phyloP scores from a whole-genome alignment of 805 yeast species.

The Pichia occidentalis region DNA sequence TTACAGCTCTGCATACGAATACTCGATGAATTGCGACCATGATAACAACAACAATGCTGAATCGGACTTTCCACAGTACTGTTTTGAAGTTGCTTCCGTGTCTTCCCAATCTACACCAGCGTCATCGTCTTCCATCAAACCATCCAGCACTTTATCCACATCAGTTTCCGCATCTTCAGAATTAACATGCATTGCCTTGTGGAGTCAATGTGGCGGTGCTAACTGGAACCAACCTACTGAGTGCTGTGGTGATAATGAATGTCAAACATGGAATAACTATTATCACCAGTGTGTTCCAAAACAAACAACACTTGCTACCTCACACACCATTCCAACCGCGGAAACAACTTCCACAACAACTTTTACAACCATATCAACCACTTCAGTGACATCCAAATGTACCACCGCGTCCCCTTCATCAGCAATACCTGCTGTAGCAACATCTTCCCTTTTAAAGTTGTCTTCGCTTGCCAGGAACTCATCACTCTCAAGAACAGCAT shows the following conservation, averaged over 20 bases:
- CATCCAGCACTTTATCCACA: conserved; percentile 2
- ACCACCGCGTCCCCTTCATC: neutral
- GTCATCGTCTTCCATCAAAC: neutral
- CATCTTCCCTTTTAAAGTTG: too few relatives aligned
- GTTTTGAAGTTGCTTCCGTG: conserved; percentile 10
- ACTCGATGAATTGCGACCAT: conserved; percentile 22
- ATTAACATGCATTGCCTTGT: neutral
- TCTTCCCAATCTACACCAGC: neutral
- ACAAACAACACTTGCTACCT: neutral
- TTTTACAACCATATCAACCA: neutral
- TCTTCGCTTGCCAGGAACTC: too few relatives aligned
- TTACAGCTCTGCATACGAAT: conserved; percentile 20
- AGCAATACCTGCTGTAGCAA: conserved; percentile 1
- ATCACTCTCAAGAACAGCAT: neutral
- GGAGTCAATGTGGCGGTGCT: conserved; percentile 10
- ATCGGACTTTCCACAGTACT: conserved; percentile 24
- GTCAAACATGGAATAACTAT: conserved; percentile 19
- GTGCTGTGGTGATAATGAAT: conserved; percentile 19
- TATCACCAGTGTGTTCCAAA: conserved; percentile 23
- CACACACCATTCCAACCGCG: conserved; percentile 3
- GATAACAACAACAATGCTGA: conserved; percentile 27
- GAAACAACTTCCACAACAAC: conserved; percentile 3
- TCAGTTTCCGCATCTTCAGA: neutral
- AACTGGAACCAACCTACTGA: conserved; percentile 13
- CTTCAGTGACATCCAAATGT: too few relatives aligned